phyloP scores from a whole-genome alignment of 1,139 yeast genomes.

The Hyphopichia buzzinii region DNA sequence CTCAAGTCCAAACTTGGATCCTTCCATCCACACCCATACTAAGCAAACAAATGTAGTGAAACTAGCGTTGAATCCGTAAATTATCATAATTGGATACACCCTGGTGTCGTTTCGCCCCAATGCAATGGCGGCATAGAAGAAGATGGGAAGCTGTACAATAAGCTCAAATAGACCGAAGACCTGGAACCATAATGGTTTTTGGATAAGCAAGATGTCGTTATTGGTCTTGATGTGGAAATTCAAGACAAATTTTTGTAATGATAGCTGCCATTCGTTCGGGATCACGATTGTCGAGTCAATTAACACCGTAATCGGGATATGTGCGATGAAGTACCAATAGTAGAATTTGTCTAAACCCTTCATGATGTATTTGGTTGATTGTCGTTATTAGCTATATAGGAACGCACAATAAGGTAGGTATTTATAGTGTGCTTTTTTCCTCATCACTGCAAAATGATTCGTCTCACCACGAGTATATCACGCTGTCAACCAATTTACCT shows the following conservation, averaged over 20 bases:
- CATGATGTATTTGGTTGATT: not conserved
- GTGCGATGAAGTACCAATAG: slow-evolving; percentile 49
- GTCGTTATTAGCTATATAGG: slow-evolving; percentile 1
- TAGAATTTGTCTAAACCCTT: slow-evolving; percentile 47
- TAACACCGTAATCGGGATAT: slow-evolving; percentile 70
- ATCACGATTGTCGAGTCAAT: slow-evolving; percentile 74
- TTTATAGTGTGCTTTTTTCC: no score
- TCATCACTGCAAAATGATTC: no score
- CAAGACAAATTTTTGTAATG: slow-evolving; percentile 47
- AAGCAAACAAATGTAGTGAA: slow-evolving; percentile 71
- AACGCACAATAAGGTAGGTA: no score
- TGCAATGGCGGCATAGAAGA: slow-evolving; percentile 42
- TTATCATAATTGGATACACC: slow-evolving; percentile 50
- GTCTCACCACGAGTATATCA: no score
- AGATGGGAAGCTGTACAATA: slow-evolving; percentile 74
- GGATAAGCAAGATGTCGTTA: slow-evolving; percentile 64
- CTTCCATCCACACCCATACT: slow-evolving; percentile 36
- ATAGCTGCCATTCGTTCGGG: slow-evolving; percentile 49
- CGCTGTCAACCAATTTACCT: no score
- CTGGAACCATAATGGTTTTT: slow-evolving; percentile 65
- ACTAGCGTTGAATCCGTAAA: slow-evolving; percentile 76
- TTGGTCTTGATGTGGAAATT: slow-evolving; percentile 60
- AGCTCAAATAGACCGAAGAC: slow-evolving; percentile 71
- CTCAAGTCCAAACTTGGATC: slow-evolving; percentile 33
- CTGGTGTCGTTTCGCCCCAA: slow-evolving; percentile 16